Percentiles rank a stretch among this genome's conserved stretches.
Conservation (phyloP, 1,284 basidiomycete species). For the Trichosporon ovoides region DNA sequence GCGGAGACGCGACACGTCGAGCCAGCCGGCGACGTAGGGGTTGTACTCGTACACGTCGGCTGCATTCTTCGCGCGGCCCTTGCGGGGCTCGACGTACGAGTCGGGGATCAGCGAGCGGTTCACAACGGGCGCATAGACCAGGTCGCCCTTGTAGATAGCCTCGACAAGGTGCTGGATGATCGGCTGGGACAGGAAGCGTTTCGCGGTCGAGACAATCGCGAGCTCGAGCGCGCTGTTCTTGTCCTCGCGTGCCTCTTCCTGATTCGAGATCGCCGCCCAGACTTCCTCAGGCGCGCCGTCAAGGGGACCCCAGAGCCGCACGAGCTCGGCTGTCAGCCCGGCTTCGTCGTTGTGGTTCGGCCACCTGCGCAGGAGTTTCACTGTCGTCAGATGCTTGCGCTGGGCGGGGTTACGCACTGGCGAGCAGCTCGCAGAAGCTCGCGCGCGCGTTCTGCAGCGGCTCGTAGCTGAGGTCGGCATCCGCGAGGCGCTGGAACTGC, state of each 20-base stretch:
- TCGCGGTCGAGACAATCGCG: slow-evolving; percentile 74
- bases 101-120: slow-evolving; percentile 71
- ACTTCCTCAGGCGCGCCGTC: slow-evolving; percentile 67
- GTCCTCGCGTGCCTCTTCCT: slow-evolving; percentile 56
- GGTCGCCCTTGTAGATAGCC: slow-evolving; percentile 65
- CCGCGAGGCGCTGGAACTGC: slow-evolving; percentile 51
- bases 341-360: slow-evolving; percentile 57
- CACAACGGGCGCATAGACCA: slow-evolving; percentile 53
- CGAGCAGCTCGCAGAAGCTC: slow-evolving; percentile 72
- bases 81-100: slow-evolving; percentile 59
- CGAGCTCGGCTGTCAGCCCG: slow-evolving; percentile 67
- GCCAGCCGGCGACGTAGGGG: slow-evolving; percentile 63
- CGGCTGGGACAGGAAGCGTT: slow-evolving; percentile 69
- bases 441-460: slow-evolving; percentile 66
- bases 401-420: slow-evolving; percentile 48
- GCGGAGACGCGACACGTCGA: slow-evolving; percentile 70
- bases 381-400: slow-evolving; percentile 22
- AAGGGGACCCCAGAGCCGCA: slow-evolving; percentile 71
- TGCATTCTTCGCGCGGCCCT: slow-evolving; percentile 13
- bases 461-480: slow-evolving; percentile 66
- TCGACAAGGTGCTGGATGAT: slow-evolving; percentile 75
- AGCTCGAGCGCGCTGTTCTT: slow-evolving; percentile 72
- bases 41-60: slow-evolving; percentile 61
- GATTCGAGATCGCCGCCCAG: slow-evolving; percentile 60
- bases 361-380: slow-evolving; percentile 73